phyloP scores from a whole-genome alignment of 768 basidiomycete species.

The Leccinum disarticulatum region DNA sequence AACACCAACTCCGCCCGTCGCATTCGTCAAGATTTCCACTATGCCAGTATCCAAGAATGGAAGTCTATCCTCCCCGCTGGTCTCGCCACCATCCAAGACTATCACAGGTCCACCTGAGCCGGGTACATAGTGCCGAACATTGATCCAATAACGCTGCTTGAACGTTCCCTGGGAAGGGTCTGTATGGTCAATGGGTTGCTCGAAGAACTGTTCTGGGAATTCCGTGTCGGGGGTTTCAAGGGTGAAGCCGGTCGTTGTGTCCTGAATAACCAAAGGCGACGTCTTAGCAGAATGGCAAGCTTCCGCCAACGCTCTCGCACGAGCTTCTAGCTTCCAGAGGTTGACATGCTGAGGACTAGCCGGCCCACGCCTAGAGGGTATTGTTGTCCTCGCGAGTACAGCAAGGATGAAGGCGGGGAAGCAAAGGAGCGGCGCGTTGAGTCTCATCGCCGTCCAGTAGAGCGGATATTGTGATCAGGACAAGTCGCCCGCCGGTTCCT shows the following conservation, averaged over 20 bases:
- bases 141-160: slow-evolving; percentile 91
- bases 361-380: slow-evolving; percentile 13
- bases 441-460: slow-evolving; percentile 15
- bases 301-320: slow-evolving; percentile 20
- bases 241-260: slow-evolving; percentile 13
- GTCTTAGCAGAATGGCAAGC: slow-evolving; percentile 9
- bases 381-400: slow-evolving; percentile 10
- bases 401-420: slow-evolving; percentile 12
- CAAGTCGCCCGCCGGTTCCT: not conserved
- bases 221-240: slow-evolving; percentile 26
- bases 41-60: slow-evolving; percentile 72
- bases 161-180: slow-evolving; percentile 60
- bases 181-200: slow-evolving; percentile 87
- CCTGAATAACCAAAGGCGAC: slow-evolving; percentile 26
- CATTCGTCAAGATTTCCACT: slow-evolving; percentile 78
- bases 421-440: slow-evolving; percentile 13
- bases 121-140: slow-evolving; percentile 72
- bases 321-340: slow-evolving; percentile 52
- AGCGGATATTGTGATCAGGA: not conserved
- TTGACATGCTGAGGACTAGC: slow-evolving; percentile 63
- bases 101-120: slow-evolving; percentile 79
- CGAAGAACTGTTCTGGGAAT: slow-evolving; percentile 68
- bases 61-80: slow-evolving; percentile 68
- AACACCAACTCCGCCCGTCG: slow-evolving; percentile 85
- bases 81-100: slow-evolving; percentile 92